Percentiles rank a stretch among this genome's conserved stretches.
Evolutionary conservation across 495 filamentous ascomycete species (phyloP).

Genomic region (Rhizodiscina lignyota): DNA sequence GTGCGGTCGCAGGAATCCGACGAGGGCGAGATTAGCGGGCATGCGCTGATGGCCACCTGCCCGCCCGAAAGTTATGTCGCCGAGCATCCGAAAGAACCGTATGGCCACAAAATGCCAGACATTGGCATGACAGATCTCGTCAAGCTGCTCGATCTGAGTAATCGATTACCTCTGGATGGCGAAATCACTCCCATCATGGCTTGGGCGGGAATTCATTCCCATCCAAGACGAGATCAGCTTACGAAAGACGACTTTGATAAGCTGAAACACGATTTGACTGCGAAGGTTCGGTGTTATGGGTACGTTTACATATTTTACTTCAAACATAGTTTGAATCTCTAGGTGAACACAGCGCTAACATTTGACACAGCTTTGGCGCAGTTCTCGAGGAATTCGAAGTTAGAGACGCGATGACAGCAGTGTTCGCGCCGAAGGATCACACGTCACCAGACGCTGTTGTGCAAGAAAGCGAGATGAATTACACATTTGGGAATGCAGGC

Average conservation of each 20-base stretch:
- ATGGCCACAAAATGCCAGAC: constrained; percentile 44
- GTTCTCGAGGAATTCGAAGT: constrained; percentile 89
- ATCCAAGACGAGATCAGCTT: constrained; percentile 50
- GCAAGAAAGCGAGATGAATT: not conserved
- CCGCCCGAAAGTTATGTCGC: constrained; percentile 42
- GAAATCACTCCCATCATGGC: constrained; percentile 98
- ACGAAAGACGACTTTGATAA: constrained; percentile 51
- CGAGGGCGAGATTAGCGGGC: constrained; percentile 38
- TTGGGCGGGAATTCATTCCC: constrained; percentile 61
- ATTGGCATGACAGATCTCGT: constrained; percentile 56
- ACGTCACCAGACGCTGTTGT: too few relatives aligned
- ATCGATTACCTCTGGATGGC: constrained; percentile 67
- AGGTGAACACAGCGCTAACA: constrained; percentile 3
- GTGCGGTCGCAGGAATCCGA: constrained; percentile 37
- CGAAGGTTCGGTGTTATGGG: constrained; percentile 86
- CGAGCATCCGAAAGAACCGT: constrained; percentile 21
- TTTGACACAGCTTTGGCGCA: constrained; percentile 50
- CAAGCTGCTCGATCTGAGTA: constrained; percentile 71
- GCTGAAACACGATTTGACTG: constrained; percentile 53
- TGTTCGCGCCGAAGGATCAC: constrained; percentile 46
- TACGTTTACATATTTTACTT: constrained; percentile 32
- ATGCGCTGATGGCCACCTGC: constrained; percentile 80
- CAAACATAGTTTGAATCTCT: not conserved
- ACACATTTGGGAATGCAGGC: too few relatives aligned
- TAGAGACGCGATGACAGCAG: constrained; percentile 60